These are phyloP conservation scores for Huntiella savannae DNA, from an alignment of 2,329 filamentous ascomycete species.

Conservation along the genomic window DNA sequence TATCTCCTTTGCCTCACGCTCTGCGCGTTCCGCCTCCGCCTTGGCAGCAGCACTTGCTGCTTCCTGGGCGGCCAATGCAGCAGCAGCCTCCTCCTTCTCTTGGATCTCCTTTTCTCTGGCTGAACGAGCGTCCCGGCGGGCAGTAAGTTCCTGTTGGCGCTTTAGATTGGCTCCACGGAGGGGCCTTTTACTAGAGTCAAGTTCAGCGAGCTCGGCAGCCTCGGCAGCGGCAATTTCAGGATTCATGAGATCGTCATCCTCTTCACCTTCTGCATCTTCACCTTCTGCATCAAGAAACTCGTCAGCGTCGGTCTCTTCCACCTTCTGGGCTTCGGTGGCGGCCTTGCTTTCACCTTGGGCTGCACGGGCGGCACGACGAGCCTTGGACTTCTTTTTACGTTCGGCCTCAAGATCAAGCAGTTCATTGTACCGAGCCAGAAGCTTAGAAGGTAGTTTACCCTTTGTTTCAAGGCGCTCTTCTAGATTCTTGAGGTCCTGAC, in stretches of 20 bases:
- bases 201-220: constrained; percentile 20
- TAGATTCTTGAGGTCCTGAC: constrained; percentile 1
- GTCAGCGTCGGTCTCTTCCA: neutral
- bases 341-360: constrained; percentile 16
- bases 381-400: constrained; percentile 11
- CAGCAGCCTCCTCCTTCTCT: constrained; percentile 2
- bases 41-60: constrained; percentile 19
- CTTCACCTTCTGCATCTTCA: neutral
- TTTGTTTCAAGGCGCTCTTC: constrained; percentile 5
- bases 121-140: constrained; percentile 13
- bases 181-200: constrained; percentile 16
- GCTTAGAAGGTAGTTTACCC: constrained; percentile 4
- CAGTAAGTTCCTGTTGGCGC: constrained; percentile 4
- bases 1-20: neutral
- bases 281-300: constrained; percentile 8
- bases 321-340: neutral
- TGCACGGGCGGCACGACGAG: constrained; percentile 20
- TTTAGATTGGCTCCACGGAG: neutral
- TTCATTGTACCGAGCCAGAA: constrained; percentile 6
- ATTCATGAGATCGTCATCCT: constrained; percentile 2
- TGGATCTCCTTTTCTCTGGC: constrained; percentile 14
- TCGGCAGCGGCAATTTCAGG: constrained; percentile 15
- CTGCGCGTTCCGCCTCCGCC: constrained; percentile 13
- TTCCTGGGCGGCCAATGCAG: constrained; percentile 17
- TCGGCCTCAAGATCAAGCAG: constrained; percentile 2